A percentile compares a stretch with the other conserved stretches of the same genome.
These are phyloP conservation scores for Panellus pusillus DNA, from an alignment of 768 basidiomycete species.

Conservation along the genomic window DNA sequence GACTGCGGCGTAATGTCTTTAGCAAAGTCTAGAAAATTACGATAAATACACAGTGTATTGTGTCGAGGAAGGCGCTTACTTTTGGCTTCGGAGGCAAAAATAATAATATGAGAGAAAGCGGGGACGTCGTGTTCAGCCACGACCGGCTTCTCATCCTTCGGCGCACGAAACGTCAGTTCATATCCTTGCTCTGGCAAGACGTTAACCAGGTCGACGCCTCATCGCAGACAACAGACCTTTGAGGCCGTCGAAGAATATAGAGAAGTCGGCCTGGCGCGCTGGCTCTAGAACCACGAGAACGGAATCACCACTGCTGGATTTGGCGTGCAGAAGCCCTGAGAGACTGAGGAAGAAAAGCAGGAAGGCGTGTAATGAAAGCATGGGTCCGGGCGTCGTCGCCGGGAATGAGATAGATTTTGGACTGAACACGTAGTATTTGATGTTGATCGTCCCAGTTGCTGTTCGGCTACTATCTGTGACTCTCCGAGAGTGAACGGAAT, in stretches of 20 bases:
- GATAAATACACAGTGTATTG: slow-evolving; percentile 6
- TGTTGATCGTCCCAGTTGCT: background rate
- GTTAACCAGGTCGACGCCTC: slow-evolving; percentile 8
- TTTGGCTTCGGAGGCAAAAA: slow-evolving; percentile 86
- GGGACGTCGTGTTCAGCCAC: slow-evolving; percentile 71
- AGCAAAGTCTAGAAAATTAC: slow-evolving; percentile 51
- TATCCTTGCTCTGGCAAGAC: slow-evolving; percentile 69
- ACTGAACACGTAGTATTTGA: background rate
- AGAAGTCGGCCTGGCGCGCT: slow-evolving; percentile 67
- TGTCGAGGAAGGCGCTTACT: slow-evolving; percentile 44
- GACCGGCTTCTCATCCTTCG: slow-evolving; percentile 69
- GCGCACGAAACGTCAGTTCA: slow-evolving; percentile 81
- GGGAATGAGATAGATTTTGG: slow-evolving; percentile 14
- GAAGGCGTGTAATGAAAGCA: slow-evolving; percentile 40
- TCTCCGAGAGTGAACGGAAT: too few relatives aligned
- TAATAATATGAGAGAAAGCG: slow-evolving; percentile 80
- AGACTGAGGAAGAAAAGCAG: slow-evolving; percentile 32
- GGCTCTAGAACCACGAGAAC: slow-evolving; percentile 87
- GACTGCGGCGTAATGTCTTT: slow-evolving; percentile 81
- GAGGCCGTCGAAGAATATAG: slow-evolving; percentile 79
- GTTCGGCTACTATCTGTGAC: too few relatives aligned
- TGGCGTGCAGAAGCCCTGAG: slow-evolving; percentile 44
- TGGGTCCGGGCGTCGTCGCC: slow-evolving; percentile 23
- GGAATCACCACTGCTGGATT: slow-evolving; percentile 78
- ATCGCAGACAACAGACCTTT: slow-evolving; percentile 47